Conservation (phyloP, 129 eudicot genomes). For the Chrysanthemum lavandulifolium region DNA sequence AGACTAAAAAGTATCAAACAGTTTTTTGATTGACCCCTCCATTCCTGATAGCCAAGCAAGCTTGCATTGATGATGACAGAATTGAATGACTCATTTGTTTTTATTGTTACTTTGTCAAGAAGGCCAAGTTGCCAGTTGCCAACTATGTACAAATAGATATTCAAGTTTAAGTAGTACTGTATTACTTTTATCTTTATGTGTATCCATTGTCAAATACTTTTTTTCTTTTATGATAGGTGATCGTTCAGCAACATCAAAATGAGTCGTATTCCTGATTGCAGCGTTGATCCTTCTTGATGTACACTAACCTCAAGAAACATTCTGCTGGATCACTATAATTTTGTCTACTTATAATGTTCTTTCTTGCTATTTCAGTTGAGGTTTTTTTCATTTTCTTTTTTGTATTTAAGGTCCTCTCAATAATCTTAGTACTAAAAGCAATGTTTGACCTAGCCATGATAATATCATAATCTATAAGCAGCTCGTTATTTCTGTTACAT, state of each 20-base stretch:
- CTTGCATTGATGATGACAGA: no score
- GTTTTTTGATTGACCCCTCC: not conserved
- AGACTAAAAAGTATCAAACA: no score
- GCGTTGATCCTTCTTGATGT: slow-evolving; percentile 2
- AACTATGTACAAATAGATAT: not conserved
- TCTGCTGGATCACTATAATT: slow-evolving; percentile 14
- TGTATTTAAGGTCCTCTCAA: slow-evolving; percentile 9
- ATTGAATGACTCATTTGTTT: no score
- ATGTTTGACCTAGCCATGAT: slow-evolving; percentile 17
- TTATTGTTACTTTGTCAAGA: no score
- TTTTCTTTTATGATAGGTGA: slow-evolving; percentile 19
- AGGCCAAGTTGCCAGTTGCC: no score
- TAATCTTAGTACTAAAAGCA: slow-evolving; percentile 9
- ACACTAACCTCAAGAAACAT: slow-evolving; percentile 16
- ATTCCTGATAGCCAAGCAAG: no score
- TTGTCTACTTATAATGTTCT: slow-evolving; percentile 22
- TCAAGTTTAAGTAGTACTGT: not conserved
- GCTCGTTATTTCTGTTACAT: not conserved
- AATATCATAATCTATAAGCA: not conserved
- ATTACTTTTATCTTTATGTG: not conserved
- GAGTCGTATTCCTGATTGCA: slow-evolving; percentile 11
- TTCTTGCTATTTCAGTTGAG: slow-evolving; percentile 12
- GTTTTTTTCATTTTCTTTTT: not conserved
- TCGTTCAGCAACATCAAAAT: slow-evolving; percentile 33
- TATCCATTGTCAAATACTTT: not conserved